Conservation (phyloP, 768 basidiomycete genomes). For the Leccinum obscurum region DNA sequence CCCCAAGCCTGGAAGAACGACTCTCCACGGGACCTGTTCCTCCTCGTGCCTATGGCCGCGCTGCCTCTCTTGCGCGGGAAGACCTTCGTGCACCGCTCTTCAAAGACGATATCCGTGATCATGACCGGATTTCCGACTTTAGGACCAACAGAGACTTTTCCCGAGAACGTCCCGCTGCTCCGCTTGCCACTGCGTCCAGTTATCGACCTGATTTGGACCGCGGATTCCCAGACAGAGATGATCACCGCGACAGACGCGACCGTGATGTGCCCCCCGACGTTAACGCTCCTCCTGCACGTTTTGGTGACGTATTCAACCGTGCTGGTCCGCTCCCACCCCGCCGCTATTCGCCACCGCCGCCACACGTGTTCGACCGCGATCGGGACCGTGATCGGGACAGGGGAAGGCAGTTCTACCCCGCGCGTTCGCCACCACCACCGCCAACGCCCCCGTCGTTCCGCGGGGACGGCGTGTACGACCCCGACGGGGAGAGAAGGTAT, state of each 20-base stretch:
- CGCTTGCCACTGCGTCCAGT: constrained; percentile 12
- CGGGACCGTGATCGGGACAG: constrained; percentile 28
- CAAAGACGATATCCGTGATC: constrained; percentile 33
- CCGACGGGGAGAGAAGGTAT: constrained; percentile 37
- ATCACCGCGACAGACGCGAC: constrained; percentile 36
- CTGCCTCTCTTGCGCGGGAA: constrained; percentile 35
- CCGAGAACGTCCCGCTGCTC: constrained; percentile 33
- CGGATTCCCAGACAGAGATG: constrained; percentile 32
- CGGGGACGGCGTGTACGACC: constrained; percentile 31
- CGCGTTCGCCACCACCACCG: constrained; percentile 33
- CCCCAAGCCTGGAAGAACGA: constrained; percentile 43
- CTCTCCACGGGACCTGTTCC: constrained; percentile 36
- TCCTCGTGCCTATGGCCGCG: constrained; percentile 22
- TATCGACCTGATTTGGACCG: constrained; percentile 44
- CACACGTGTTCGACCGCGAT: constrained; percentile 37
- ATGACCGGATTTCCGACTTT: constrained; percentile 24
- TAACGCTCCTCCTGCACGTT: constrained; percentile 35
- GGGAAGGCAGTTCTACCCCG: constrained; percentile 32
- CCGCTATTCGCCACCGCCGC: constrained; percentile 27
- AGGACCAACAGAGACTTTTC: constrained; percentile 36
- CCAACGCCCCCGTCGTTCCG: constrained; percentile 13
- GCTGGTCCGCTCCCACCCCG: constrained; percentile 13
- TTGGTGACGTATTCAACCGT: constrained; percentile 33
- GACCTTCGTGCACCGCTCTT: constrained; percentile 33
- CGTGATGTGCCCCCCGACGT: constrained; percentile 36